Conservation (phyloP, 208 protist genomes). For the Leishmania martiniquensis region DNA sequence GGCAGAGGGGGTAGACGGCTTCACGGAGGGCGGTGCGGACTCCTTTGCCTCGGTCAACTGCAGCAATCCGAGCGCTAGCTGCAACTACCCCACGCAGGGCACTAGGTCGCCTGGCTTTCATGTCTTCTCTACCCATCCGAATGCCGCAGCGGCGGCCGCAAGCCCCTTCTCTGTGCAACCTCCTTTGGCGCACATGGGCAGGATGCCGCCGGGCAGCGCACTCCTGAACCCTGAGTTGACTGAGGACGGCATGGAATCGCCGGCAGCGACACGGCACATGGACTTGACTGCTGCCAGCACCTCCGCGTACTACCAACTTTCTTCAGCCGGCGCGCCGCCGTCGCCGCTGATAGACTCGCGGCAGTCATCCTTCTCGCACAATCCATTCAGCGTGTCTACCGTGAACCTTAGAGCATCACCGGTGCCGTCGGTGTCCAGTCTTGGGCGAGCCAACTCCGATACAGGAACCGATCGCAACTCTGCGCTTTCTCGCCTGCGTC, state of each 20-base stretch:
- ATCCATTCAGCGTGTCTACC: slow-evolving; percentile 3
- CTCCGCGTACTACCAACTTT: neutral
- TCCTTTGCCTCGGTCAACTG: slow-evolving; percentile 7
- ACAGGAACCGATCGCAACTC: neutral
- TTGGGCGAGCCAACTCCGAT: neutral
- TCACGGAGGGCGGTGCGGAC: slow-evolving; percentile 8
- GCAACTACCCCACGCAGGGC: neutral
- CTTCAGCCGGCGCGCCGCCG: neutral
- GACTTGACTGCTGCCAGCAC: neutral
- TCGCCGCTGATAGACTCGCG: slow-evolving; percentile 3
- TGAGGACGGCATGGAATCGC: neutral
- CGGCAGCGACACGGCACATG: neutral
- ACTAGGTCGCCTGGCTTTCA: slow-evolving; percentile 12
- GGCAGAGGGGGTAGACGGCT: neutral
- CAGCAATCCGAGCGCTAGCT: neutral
- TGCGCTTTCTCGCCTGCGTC: slow-evolving; percentile 12
- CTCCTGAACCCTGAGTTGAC: neutral
- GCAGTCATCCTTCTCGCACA: slow-evolving; percentile 3
- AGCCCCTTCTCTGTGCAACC: slow-evolving; percentile 8
- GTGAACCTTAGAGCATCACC: neutral
- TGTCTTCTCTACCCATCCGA: slow-evolving; percentile 30
- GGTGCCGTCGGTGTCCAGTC: slow-evolving; percentile 1
- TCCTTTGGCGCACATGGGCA: neutral
- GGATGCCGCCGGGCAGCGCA: neutral
- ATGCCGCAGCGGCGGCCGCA: neutral